phyloP scores from a whole-genome alignment of 768 basidiomycete species.

The Grammothele lineata region DNA sequence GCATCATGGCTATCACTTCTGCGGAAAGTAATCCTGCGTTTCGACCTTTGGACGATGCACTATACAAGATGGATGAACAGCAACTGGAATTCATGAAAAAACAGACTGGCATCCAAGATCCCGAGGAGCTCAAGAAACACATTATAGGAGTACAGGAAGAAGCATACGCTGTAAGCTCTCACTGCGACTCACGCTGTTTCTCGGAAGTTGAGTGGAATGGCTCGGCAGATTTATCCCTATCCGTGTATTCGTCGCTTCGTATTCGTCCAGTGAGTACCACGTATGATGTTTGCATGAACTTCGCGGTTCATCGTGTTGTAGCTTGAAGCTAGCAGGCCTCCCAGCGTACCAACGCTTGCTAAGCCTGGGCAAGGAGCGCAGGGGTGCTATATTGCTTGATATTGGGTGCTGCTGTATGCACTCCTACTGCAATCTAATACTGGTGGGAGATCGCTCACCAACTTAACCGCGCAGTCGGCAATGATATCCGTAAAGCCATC shows the following conservation, averaged over 20 bases:
- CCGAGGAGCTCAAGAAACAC: slow-evolving; percentile 27
- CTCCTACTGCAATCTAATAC: not conserved
- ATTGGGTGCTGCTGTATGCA: slow-evolving; percentile 44
- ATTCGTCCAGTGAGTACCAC: slow-evolving; percentile 18
- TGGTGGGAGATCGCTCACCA: not conserved
- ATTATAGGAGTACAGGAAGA: slow-evolving; percentile 25
- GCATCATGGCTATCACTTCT: too few species aligned
- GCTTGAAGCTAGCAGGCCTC: slow-evolving; percentile 21
- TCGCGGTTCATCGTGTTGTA: slow-evolving; percentile 3
- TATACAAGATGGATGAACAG: too few species aligned
- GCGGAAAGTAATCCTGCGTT: too few species aligned
- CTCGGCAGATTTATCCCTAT: slow-evolving; percentile 28
- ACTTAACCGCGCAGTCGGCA: slow-evolving; percentile 31
- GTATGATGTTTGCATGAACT: not conserved
- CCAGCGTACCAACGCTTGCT: slow-evolving; percentile 28
- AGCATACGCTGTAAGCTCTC: slow-evolving; percentile 26
- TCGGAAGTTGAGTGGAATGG: too few species aligned
- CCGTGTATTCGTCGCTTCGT: slow-evolving; percentile 27
- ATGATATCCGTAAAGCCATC: slow-evolving; percentile 37
- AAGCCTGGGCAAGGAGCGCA: slow-evolving; percentile 32
- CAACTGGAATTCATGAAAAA: too few species aligned
- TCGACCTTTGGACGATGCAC: too few species aligned
- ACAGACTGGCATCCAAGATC: slow-evolving; percentile 27
- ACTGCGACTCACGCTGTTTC: too few species aligned
- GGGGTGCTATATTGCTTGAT: slow-evolving; percentile 38